phyloP scores from a whole-genome alignment of 2,329 filamentous ascomycete species.

The Ophiocordyceps camponoti-leonardi region DNA sequence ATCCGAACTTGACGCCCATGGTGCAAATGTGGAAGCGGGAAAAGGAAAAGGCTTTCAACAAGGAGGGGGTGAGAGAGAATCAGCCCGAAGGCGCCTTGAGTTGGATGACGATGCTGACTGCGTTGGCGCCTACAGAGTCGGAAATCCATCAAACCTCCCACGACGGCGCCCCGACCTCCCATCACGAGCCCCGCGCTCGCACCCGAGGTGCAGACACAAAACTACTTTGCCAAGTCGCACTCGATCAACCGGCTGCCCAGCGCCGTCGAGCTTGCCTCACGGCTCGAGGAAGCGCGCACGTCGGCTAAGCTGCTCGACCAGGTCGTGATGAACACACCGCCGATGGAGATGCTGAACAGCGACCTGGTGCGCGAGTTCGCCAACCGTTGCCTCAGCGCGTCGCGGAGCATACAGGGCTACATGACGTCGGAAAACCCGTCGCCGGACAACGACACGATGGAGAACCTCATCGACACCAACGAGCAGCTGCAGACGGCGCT shows the following conservation, averaged over 20 bases:
- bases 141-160: background rate
- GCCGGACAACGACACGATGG: constrained; percentile 87
- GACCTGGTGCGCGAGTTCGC: constrained; percentile 90
- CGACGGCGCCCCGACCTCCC: constrained; percentile 6
- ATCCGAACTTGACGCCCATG: constrained; percentile 55
- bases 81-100: background rate
- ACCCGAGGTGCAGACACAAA: constrained; percentile 26
- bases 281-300: constrained; percentile 79
- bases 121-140: constrained; percentile 1
- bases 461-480: constrained; percentile 84
- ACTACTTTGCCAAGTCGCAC: constrained; percentile 39
- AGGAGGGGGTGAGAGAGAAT: background rate
- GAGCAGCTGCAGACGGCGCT: constrained; percentile 73
- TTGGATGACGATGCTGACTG: background rate
- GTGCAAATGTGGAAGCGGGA: constrained; percentile 83
- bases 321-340: constrained; percentile 70
- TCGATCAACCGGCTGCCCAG: constrained; percentile 38
- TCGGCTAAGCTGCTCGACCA: constrained; percentile 87
- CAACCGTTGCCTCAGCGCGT: constrained; percentile 67
- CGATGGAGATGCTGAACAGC: constrained; percentile 57
- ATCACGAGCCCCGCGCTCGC: constrained; percentile 3
- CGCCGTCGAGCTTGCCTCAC: constrained; percentile 59
- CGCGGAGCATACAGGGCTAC: constrained; percentile 68
- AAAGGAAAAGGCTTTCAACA: constrained; percentile 43
- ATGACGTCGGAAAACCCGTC: constrained; percentile 63